Evolutionary conservation across 192 early-diverging fungal species (phyloP).

Genomic region (Linnemannia zychae): DNA sequence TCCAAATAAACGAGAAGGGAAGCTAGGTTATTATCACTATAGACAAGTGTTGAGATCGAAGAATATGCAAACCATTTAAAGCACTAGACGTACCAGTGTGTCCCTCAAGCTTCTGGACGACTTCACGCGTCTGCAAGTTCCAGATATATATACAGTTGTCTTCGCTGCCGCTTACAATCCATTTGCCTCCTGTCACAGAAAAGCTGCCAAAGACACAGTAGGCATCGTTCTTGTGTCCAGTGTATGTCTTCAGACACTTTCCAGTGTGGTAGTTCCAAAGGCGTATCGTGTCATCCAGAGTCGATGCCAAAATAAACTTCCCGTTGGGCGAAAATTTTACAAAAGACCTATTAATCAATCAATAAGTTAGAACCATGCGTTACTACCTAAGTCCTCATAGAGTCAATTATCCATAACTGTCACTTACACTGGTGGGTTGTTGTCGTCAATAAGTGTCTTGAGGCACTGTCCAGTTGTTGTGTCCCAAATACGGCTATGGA

Average conservation of each 20-base stretch:
- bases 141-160: slow-evolving; percentile 96
- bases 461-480: slow-evolving; percentile 97
- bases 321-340: slow-evolving; percentile 99
- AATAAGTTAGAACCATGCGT: too few species aligned
- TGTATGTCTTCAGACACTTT: slow-evolving; percentile 97
- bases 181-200: slow-evolving; percentile 92
- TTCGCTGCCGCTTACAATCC: slow-evolving; percentile 97
- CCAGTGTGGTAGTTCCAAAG: slow-evolving; percentile 96
- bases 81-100: slow-evolving; percentile 79
- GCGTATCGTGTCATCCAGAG: slow-evolving; percentile 92
- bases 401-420: background rate
- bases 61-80: background rate
- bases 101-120: slow-evolving; percentile 94
- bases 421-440: slow-evolving; percentile 92
- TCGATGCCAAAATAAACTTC: slow-evolving; percentile 97
- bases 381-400: too few species aligned
- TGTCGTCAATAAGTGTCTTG: slow-evolving; percentile 96
- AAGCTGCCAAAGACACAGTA: slow-evolving; percentile 97
- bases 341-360: slow-evolving; percentile 75
- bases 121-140: slow-evolving; percentile 96
- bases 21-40: slow-evolving; percentile 14
- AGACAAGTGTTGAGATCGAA: background rate
- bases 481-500: slow-evolving; percentile 95
- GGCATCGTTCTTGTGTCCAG: slow-evolving; percentile 90
- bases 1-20: slow-evolving; percentile 63